phyloP scores from a whole-genome alignment of 352 stramenopile species.

The Globisporangium carolinianum region DNA sequence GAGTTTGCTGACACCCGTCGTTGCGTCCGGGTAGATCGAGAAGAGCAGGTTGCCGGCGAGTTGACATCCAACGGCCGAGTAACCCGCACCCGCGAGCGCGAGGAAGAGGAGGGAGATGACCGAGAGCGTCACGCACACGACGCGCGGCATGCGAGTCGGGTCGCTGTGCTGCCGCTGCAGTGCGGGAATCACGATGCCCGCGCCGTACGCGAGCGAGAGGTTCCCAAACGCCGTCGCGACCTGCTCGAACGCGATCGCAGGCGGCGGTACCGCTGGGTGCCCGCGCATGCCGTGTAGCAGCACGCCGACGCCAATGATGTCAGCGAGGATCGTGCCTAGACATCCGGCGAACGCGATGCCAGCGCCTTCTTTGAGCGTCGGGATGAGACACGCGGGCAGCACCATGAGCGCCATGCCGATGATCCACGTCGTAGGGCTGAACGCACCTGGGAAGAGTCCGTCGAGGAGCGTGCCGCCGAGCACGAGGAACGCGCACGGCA shows the following conservation, averaged over 20 bases:
- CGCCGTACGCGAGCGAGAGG: background rate
- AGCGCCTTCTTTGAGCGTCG: background rate
- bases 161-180: background rate
- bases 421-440: background rate
- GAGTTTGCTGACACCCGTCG: conserved; percentile 17
- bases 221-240: background rate
- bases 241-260: background rate
- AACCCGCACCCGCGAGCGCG: background rate
- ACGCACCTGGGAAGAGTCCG: background rate
- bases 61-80: background rate
- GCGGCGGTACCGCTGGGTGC: background rate
- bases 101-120: background rate
- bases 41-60: background rate
- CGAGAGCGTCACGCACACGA: background rate
- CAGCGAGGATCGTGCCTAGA: background rate
- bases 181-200: background rate
- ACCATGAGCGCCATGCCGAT: background rate
- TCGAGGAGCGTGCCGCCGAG: conserved; percentile 44
- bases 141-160: background rate
- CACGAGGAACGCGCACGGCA: conserved; percentile 47
- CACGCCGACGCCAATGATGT: background rate
- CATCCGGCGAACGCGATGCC: background rate
- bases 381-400: background rate
- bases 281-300: background rate
- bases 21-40: background rate